phyloP scores from a whole-genome alignment of 1,284 basidiomycete species.

The Tremellales sp. region DNA sequence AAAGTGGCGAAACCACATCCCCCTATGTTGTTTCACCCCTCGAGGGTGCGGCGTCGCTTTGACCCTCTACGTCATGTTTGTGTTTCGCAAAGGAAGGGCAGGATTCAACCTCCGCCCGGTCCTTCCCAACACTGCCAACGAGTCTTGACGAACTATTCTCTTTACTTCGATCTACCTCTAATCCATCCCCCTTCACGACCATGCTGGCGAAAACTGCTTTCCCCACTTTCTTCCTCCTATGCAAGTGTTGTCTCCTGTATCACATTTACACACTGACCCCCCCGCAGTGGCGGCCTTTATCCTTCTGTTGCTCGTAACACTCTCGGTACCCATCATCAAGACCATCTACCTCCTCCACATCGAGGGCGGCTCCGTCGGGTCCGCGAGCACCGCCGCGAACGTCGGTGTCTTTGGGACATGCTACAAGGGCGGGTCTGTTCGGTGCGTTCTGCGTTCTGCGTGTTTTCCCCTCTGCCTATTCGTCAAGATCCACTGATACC shows the following conservation, averaged over 20 bases:
- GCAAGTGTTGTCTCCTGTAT: conserved; percentile 16
- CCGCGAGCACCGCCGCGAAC: conserved; percentile 16
- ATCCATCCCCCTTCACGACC: background rate
- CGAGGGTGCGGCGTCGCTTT: too few species aligned
- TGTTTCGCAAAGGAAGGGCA: too few species aligned
- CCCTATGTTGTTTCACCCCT: too few species aligned
- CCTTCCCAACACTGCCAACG: too few species aligned
- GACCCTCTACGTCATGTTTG: too few species aligned
- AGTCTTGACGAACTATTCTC: too few species aligned
- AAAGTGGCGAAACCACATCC: too few species aligned
- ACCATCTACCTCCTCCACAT: conserved; percentile 64
- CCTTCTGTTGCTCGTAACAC: conserved; percentile 66
- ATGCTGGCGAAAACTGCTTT: conserved; percentile 41
- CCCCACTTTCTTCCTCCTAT: conserved; percentile 38
- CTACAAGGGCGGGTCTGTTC: conserved; percentile 22
- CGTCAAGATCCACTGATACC: too few species aligned
- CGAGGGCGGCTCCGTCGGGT: conserved; percentile 39
- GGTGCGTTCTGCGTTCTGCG: conserved; percentile 8
- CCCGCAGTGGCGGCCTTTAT: conserved; percentile 56
- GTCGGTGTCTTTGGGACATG: conserved; percentile 38
- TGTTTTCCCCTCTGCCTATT: too few species aligned
- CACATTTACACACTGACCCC: conserved; percentile 46
- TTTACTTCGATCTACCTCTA: too few species aligned
- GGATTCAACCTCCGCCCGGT: too few species aligned
- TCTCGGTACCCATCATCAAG: conserved; percentile 70